These are phyloP conservation scores for Nicotiana noctiflora DNA, from an alignment of 257 asterid genomes.

Conservation along the genomic window DNA sequence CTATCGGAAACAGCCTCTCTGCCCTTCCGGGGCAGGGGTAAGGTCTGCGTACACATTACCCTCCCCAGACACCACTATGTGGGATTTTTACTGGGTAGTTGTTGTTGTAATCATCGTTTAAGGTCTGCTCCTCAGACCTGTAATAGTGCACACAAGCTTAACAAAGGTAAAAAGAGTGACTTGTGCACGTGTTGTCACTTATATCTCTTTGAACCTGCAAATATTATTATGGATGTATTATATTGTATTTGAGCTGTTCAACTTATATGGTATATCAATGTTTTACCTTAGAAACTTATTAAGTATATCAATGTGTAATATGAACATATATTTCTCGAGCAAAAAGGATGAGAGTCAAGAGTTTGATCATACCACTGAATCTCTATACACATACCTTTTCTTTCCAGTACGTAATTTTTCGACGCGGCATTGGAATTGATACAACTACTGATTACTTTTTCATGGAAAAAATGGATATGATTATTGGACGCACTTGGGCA, in stretches of 20 bases:
- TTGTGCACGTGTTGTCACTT: background rate
- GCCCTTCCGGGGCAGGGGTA: no score
- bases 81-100: no score
- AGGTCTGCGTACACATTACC: no score
- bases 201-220: background rate
- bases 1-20: no score
- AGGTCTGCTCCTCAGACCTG: background rate
- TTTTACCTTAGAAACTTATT: background rate
- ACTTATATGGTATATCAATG: background rate
- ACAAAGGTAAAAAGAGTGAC: background rate
- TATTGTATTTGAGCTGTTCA: constrained; percentile 2
- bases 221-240: background rate
- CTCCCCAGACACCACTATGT: no score
- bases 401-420: constrained; percentile 77
- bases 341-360: constrained; percentile 2
- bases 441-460: constrained; percentile 75
- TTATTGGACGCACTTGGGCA: constrained; percentile 70
- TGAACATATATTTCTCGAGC: background rate
- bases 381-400: background rate
- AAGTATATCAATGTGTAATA: background rate
- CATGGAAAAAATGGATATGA: constrained; percentile 89
- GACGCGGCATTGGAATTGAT: constrained; percentile 96
- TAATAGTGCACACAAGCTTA: background rate
- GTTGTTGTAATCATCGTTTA: background rate
- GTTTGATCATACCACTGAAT: constrained; percentile 21